phyloP scores from a whole-genome alignment of 2,329 filamentous ascomycete genomes.

The Epichloe gansuensis region DNA sequence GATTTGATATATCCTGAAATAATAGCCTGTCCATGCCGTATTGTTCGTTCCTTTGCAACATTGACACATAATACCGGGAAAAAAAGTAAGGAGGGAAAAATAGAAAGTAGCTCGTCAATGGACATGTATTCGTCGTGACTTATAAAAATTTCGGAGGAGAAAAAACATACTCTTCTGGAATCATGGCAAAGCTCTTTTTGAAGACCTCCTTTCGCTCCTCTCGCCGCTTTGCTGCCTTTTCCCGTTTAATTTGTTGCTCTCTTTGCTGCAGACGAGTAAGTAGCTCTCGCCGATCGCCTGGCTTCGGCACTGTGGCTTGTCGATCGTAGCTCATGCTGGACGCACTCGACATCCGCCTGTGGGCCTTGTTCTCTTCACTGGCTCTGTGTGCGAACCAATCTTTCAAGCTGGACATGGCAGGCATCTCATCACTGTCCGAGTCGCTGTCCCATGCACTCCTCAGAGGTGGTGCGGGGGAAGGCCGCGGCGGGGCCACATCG shows the following conservation, averaged over 20 bases:
- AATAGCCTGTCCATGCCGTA: background rate
- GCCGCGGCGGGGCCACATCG: slow-evolving; percentile 4
- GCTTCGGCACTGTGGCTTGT: slow-evolving; percentile 11
- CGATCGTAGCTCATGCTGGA: slow-evolving; percentile 8
- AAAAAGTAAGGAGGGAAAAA: background rate
- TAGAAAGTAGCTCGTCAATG: background rate
- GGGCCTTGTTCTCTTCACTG: slow-evolving; percentile 2
- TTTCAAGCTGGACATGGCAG: slow-evolving; percentile 6
- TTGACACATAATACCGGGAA: background rate
- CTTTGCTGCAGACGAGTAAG: background rate
- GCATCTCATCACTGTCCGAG: slow-evolving; percentile 17
- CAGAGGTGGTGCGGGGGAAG: slow-evolving; percentile 6
- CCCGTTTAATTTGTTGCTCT: background rate
- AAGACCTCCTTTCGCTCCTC: background rate
- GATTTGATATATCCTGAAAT: background rate
- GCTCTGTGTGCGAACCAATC: slow-evolving; percentile 8
- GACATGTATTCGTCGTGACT: background rate
- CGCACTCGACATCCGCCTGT: background rate
- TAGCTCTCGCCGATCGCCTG: slow-evolving; percentile 11
- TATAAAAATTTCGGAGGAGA: background rate
- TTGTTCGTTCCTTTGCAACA: background rate
- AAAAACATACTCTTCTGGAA: background rate
- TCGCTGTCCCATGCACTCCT: slow-evolving; percentile 21
- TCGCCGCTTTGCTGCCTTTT: slow-evolving; percentile 3
- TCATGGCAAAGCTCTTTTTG: background rate